A percentile compares a stretch with the other conserved stretches of the same genome.
Conservation (phyloP, 129 eudicot species). For the Artemisia argyi region DNA sequence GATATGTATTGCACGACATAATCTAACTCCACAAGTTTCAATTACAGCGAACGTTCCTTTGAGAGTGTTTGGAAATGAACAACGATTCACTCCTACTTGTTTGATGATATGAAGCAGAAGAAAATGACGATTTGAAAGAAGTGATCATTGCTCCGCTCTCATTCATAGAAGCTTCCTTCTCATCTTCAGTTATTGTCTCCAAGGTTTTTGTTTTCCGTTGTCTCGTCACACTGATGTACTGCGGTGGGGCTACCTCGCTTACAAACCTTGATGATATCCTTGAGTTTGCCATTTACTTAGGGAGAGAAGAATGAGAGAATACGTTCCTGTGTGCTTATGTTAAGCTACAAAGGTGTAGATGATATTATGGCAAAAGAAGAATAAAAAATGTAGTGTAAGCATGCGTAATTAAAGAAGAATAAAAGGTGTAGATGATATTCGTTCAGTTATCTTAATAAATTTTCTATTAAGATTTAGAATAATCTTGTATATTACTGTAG, state of each 20-base stretch:
- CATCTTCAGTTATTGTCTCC: conserved; percentile 46
- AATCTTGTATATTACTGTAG: too few species aligned
- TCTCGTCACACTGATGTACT: conserved; percentile 29
- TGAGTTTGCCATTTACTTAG: conserved; percentile 7
- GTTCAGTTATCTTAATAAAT: too few species aligned
- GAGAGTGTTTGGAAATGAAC: background rate
- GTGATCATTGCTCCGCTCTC: background rate
- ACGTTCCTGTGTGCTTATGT: background rate
- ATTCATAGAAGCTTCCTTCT: conserved; percentile 20
- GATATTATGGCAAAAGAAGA: conserved; percentile 1
- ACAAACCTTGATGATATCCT: conserved; percentile 5
- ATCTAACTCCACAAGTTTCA: background rate
- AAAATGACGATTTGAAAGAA: conserved; percentile 4
- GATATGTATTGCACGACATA: background rate
- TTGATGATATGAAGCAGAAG: background rate
- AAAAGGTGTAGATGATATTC: too few species aligned
- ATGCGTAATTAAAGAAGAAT: background rate
- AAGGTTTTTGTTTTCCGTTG: conserved; percentile 25
- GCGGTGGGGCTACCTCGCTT: conserved; percentile 42
- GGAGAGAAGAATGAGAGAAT: background rate
- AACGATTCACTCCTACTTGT: background rate
- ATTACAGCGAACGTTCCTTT: background rate
- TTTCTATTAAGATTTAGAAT: too few species aligned
- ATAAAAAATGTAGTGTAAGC: background rate
- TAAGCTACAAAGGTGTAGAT: background rate